phyloP scores from a whole-genome alignment of 768 basidiomycete genomes.

The Suillus tomentosus region DNA sequence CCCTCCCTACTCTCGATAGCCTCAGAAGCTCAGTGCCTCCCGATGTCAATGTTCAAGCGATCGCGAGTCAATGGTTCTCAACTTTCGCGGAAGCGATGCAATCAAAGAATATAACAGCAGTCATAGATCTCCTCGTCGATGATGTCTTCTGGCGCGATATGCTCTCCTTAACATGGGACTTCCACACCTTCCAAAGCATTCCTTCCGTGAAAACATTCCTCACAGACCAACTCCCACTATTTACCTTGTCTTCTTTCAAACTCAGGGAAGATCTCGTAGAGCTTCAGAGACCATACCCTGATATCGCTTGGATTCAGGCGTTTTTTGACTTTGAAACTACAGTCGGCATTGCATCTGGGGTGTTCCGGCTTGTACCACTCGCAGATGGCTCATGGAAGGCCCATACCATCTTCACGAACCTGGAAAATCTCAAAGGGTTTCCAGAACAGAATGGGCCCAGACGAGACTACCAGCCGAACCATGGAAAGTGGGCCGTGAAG shows the following conservation, averaged over 20 bases:
- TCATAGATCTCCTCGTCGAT: constrained; percentile 37
- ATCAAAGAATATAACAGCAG: constrained; percentile 35
- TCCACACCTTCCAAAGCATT: constrained; percentile 55
- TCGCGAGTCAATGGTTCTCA: constrained; percentile 46
- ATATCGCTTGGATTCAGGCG: constrained; percentile 45
- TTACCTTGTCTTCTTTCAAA: constrained; percentile 25
- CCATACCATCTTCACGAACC: constrained; percentile 48
- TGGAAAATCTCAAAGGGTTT: constrained; percentile 50
- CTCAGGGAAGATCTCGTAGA: constrained; percentile 24
- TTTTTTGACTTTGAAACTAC: constrained; percentile 46
- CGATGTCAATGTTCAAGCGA: constrained; percentile 36
- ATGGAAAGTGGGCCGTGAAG: constrained; percentile 33
- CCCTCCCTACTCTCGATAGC: constrained; percentile 27
- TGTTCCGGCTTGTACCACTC: constrained; percentile 50
- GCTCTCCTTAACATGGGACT: constrained; percentile 64
- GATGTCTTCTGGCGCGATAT: constrained; percentile 59
- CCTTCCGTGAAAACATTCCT: constrained; percentile 45
- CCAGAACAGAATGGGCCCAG: constrained; percentile 46
- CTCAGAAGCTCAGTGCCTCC: constrained; percentile 29
- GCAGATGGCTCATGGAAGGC: constrained; percentile 48
- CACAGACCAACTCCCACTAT: constrained; percentile 41
- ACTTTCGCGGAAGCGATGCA: constrained; percentile 37
- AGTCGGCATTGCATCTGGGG: constrained; percentile 41
- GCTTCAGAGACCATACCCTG: constrained; percentile 34
- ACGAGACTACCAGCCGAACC: constrained; percentile 42